Evolutionary conservation across 2,329 filamentous ascomycete genomes (phyloP).

Genomic region (Colletotrichum paranaense): DNA sequence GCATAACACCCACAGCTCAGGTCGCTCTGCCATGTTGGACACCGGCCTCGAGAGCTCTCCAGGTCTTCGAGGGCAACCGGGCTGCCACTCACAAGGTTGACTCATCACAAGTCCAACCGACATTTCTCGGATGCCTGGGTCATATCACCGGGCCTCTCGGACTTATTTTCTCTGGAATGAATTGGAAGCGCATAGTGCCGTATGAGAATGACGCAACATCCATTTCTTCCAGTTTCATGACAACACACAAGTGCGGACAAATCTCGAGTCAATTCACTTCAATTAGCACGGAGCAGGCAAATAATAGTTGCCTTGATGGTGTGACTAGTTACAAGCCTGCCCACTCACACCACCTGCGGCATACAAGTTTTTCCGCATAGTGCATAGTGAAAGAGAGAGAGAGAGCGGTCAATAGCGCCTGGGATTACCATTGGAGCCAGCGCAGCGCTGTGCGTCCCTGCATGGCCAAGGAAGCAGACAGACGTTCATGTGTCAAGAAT

Average conservation of each 20-base stretch:
- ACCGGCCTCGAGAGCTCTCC: neutral
- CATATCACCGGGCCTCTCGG: neutral
- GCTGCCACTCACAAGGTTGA: neutral
- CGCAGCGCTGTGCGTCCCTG: conserved; percentile 22
- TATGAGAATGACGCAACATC: neutral
- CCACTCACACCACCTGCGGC: conserved; percentile 10
- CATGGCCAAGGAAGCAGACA: conserved; percentile 9
- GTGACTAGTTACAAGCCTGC: neutral
- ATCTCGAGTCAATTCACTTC: neutral
- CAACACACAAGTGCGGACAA: neutral
- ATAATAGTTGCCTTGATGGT: neutral
- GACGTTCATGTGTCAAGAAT: neutral
- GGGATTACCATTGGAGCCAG: conserved; percentile 33
- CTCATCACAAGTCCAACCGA: neutral
- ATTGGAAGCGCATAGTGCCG: neutral
- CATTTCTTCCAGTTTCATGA: conserved; percentile 3
- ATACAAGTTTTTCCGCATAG: conserved; percentile 15
- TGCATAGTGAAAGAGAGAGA: neutral
- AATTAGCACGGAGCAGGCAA: neutral
- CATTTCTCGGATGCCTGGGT: neutral
- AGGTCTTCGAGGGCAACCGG: neutral
- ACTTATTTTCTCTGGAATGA: neutral
- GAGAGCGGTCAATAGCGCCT: conserved; percentile 21
- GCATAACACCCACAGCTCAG: neutral
- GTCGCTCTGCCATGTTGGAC: neutral